phyloP scores from a whole-genome alignment of 2,329 filamentous ascomycete species.

The Rosellinia necatrix region DNA sequence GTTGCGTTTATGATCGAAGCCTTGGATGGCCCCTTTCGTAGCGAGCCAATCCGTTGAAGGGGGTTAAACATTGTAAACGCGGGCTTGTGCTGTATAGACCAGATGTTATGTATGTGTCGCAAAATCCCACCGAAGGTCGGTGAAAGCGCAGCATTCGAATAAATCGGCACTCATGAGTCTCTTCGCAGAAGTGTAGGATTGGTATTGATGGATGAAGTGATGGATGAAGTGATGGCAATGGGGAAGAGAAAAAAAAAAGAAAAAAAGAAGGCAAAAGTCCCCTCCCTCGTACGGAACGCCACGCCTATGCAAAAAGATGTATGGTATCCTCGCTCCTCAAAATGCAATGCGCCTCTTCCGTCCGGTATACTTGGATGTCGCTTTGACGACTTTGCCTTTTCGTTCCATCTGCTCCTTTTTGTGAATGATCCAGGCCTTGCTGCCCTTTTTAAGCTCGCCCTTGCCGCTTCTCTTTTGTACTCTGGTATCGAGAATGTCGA shows the following conservation, averaged over 20 bases:
- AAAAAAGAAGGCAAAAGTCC: background rate
- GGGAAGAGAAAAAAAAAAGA: background rate
- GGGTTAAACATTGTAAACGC: too few species aligned
- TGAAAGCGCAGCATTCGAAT: background rate
- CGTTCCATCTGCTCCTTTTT: constrained; percentile 93
- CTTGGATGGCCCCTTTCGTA: background rate
- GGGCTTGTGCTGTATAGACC: background rate
- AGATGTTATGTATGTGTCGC: background rate
- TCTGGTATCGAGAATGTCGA: constrained; percentile 77
- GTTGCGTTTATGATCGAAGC: too few species aligned
- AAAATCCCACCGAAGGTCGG: background rate
- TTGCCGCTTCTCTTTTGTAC: constrained; percentile 55
- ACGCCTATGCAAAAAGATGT: constrained; percentile 34
- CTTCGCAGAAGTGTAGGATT: background rate
- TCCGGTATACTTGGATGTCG: constrained; percentile 90
- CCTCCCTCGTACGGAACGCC: constrained; percentile 31
- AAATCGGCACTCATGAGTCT: background rate
- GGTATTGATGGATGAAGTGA: constrained; percentile 2
- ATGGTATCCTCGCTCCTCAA: constrained; percentile 45
- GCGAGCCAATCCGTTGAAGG: background rate
- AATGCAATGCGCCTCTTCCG: constrained; percentile 82
- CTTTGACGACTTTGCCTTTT: constrained; percentile 94
- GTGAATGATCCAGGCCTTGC: constrained; percentile 80
- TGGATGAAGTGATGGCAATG: too few species aligned
- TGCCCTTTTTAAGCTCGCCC: constrained; percentile 73